Base-by-base conservation (phyloP, 345 rosid species). In the Psidium friedrichsthalianum region DNA sequence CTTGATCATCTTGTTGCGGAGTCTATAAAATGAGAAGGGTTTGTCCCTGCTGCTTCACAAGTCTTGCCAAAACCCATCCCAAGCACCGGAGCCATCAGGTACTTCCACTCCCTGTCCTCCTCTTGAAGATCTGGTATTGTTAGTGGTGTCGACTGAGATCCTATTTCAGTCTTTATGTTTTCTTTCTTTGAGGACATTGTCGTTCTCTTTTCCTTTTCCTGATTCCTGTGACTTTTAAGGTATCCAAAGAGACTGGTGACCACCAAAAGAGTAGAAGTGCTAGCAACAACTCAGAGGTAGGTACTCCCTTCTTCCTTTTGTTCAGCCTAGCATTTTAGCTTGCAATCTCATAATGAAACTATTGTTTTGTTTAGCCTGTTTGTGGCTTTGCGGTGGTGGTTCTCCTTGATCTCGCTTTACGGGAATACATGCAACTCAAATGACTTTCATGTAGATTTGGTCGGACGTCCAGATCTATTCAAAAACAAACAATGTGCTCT, bases 11-110 rank as follows among this genome's bases (percentile, higher is more conserved):
- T 85, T 25, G n/a, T 15, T 11, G 56, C 51, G 29, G 59, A 52
- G n/a, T 55, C 56, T 85, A 90, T 93, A 89, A 84, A 91, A 94
- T 91, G 96, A 86, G 84, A 83, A 90, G 90, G 89, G 82, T 89
- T 61, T 88, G 52, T 29, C 29, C 84, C 83, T 89, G 90, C 85
- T 89, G 93, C 91, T 82, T 87, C 93, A 88, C 64, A 58, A 42
- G 40, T 82, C 90, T 20, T 51, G 25, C 82, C 54, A 83, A 76
- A 42, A 56, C 64, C 85, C 86, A 51, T 87, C 88, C 85, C 84
- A 86, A 83, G 84, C 87, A 86, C 78, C 85, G 83, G 82, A 85
- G 59, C 86, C 83, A 83, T n/a, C 91, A 86, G 90, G 92, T 89
- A 86, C 54, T 20, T 56, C 53, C 83, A 21, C 22, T 25, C 32